Conservation (phyloP, 2,329 filamentous ascomycete species). For the Monilinia laxa region DNA sequence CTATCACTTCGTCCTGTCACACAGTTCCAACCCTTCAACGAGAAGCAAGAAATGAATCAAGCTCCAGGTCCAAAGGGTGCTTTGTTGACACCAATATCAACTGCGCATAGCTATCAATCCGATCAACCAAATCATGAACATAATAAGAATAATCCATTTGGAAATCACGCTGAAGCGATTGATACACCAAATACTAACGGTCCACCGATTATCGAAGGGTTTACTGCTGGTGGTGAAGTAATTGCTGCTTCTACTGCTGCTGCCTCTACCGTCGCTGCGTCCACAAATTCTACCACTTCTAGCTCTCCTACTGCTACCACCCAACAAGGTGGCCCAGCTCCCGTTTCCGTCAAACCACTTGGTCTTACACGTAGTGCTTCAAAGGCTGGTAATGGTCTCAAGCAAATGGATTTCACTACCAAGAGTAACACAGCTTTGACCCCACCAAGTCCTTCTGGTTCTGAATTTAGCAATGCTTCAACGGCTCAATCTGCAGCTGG, state of each 20-base stretch:
- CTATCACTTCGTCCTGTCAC: conserved; percentile 82
- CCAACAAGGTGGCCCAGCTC: conserved; percentile 31
- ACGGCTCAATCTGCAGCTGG: conserved; percentile 51
- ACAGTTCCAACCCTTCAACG: conserved; percentile 71
- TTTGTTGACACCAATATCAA: conserved; percentile 6
- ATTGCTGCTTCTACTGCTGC: conserved; percentile 37
- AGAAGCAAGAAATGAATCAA: neutral
- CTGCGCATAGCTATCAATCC: neutral
- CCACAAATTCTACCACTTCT: conserved; percentile 30
- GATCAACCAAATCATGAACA: conserved; percentile 42
- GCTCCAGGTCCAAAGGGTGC: neutral
- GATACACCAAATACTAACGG: conserved; percentile 45
- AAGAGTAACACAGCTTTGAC: conserved; percentile 40
- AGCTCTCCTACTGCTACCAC: conserved; percentile 22
- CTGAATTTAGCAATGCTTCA: conserved; percentile 61
- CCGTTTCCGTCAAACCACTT: conserved; percentile 17
- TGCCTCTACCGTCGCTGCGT: conserved; percentile 26
- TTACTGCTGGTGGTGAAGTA: conserved; percentile 43
- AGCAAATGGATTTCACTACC: conserved; percentile 54
- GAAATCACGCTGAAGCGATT: conserved; percentile 55
- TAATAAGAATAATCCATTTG: conserved; percentile 70
- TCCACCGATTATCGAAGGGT: conserved; percentile 44
- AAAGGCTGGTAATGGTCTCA: conserved; percentile 53
- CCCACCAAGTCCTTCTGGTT: conserved; percentile 60
- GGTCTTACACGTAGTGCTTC: conserved; percentile 54